Evolutionary conservation across 2,329 filamentous ascomycete species (phyloP).

Genomic region (Cercospora sp.): DNA sequence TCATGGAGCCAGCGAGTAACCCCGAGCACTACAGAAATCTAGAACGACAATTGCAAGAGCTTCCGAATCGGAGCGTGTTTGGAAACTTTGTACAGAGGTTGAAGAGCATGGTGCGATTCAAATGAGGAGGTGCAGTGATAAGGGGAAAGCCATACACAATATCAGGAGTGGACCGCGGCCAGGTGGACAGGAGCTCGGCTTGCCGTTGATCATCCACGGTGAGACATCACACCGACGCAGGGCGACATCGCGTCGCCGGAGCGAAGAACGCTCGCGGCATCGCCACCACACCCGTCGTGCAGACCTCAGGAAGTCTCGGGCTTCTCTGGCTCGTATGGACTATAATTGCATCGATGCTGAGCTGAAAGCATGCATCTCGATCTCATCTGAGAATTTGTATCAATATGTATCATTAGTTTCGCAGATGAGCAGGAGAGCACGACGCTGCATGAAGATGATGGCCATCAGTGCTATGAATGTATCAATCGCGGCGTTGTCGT

Average conservation of each 20-base stretch:
- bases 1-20: slow-evolving; percentile 54
- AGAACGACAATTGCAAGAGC: slow-evolving; percentile 55
- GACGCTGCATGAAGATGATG: background rate
- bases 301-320: background rate
- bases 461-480: background rate
- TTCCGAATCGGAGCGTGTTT: slow-evolving; percentile 52
- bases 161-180: background rate
- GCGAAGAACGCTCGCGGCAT: background rate
- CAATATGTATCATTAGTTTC: background rate
- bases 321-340: background rate
- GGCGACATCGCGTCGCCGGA: background rate
- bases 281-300: background rate
- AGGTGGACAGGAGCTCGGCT: background rate
- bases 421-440: background rate
- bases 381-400: background rate
- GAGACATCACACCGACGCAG: background rate
- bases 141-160: background rate
- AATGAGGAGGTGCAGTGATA: slow-evolving; percentile 32
- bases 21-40: slow-evolving; percentile 56
- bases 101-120: slow-evolving; percentile 51
- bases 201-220: background rate
- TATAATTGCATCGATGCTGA: background rate
- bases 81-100: slow-evolving; percentile 49
- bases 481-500: background rate
- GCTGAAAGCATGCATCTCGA: background rate